phyloP scores from a whole-genome alignment of 164 flowering plant genomes.

The Tetrastigma voinierianum region DNA sequence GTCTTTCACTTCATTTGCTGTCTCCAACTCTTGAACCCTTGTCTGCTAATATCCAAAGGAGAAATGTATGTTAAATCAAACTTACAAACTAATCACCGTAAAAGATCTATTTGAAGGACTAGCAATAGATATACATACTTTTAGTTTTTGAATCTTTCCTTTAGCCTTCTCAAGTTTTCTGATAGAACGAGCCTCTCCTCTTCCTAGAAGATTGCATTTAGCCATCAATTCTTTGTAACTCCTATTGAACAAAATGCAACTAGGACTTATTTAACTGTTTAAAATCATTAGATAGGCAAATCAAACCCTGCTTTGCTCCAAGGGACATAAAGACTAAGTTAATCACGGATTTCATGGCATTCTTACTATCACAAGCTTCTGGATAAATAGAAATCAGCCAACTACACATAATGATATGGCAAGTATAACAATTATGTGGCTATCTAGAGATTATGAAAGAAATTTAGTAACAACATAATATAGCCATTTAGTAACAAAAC shows the following conservation, averaged over 20 bases:
- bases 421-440: too few relatives aligned
- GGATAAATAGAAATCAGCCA: too few relatives aligned
- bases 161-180: slow-evolving; percentile 76
- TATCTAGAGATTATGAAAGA: too few relatives aligned
- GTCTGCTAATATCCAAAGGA: slow-evolving; percentile 36
- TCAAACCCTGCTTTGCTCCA: not conserved
- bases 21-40: slow-evolving; percentile 73
- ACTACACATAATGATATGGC: too few relatives aligned
- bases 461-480: too few relatives aligned
- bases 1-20: slow-evolving; percentile 60
- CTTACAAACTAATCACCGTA: not conserved
- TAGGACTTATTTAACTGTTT: not conserved
- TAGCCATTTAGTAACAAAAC: too few relatives aligned
- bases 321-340: too few relatives aligned
- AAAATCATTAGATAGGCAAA: not conserved
- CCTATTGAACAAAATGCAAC: slow-evolving; percentile 34
- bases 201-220: slow-evolving; percentile 88
- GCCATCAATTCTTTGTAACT: slow-evolving; percentile 89
- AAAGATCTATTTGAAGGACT: not conserved
- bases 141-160: slow-evolving; percentile 61
- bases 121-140: slow-evolving; percentile 45
- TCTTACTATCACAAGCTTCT: too few relatives aligned
- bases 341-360: too few relatives aligned
- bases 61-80: not conserved
- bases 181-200: slow-evolving; percentile 66